These are phyloP conservation scores for Cicer chorassanicum DNA, from an alignment of 306 rosid genomes.

Conservation along the genomic window DNA sequence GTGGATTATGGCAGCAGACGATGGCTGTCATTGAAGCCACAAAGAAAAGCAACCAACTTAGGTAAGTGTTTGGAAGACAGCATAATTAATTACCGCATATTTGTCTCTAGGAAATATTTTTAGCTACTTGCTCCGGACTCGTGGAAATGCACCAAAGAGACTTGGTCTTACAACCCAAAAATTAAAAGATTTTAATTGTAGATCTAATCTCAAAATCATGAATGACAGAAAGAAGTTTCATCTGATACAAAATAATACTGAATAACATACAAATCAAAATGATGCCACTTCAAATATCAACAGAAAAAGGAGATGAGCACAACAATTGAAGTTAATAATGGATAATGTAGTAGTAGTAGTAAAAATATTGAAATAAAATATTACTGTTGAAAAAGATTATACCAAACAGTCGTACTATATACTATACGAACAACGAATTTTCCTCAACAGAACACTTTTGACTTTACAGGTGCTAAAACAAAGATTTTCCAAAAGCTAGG, in stretches of 20 bases:
- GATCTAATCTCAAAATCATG: conserved; percentile 28
- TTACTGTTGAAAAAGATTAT: not conserved
- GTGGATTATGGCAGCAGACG: conserved; percentile 5
- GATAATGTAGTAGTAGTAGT: not conserved
- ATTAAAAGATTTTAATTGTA: not conserved
- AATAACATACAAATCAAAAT: conserved; percentile 16
- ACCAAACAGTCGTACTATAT: conserved; percentile 21
- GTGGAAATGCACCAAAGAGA: conserved; percentile 26
- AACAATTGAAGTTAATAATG: conserved; percentile 10
- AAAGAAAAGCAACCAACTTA: conserved; percentile 27
- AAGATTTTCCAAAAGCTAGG: conserved; percentile 21
- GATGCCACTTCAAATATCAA: conserved; percentile 19
- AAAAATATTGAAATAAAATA: conserved; percentile 13
- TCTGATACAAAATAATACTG: conserved; percentile 31
- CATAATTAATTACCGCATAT: conserved; percentile 11
- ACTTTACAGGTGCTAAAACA: not conserved
- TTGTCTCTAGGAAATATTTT: conserved; percentile 34
- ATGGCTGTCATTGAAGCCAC: conserved; percentile 35
- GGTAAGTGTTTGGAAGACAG: conserved; percentile 34
- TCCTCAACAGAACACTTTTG: not conserved
- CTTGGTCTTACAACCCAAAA: conserved; percentile 28
- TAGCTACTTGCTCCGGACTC: conserved; percentile 27
- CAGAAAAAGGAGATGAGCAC: conserved; percentile 2
- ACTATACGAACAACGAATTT: not conserved
- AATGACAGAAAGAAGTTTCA: conserved; percentile 29